Conservation (phyloP, 1,139 yeast species). For the Fermentozyma sake region DNA sequence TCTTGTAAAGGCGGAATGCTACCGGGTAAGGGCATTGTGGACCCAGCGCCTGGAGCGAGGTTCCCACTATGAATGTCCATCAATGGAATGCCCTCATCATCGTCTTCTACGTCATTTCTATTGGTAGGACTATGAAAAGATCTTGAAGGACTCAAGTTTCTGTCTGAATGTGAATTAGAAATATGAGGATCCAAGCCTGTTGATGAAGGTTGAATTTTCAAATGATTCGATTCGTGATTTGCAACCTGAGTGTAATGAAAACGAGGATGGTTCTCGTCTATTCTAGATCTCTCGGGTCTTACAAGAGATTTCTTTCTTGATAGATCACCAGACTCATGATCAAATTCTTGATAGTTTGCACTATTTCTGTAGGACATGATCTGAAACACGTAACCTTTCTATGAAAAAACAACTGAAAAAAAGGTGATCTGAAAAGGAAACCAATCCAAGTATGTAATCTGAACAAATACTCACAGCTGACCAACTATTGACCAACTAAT, state of each 20-base stretch:
- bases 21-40: too few relatives aligned
- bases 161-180: slow-evolving; percentile 2
- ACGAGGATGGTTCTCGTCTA: slow-evolving; percentile 66
- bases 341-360: slow-evolving; percentile 36
- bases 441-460: too few relatives aligned
- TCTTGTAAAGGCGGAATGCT: too few relatives aligned
- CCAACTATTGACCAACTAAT: too few relatives aligned
- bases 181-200: slow-evolving; percentile 67
- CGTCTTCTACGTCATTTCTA: slow-evolving; percentile 14
- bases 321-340: slow-evolving; percentile 46
- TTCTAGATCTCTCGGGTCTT: slow-evolving; percentile 73
- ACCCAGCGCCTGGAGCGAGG: too few relatives aligned
- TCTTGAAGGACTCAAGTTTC: slow-evolving; percentile 1
- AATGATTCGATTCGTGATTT: slow-evolving; percentile 59
- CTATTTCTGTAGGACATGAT: slow-evolving; percentile 16
- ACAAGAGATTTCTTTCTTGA: slow-evolving; percentile 65
- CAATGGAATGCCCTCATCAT: slow-evolving; percentile 43
- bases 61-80: slow-evolving; percentile 30
- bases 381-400: too few relatives aligned
- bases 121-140: slow-evolving; percentile 4
- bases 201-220: slow-evolving; percentile 63
- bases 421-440: too few relatives aligned
- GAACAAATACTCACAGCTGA: too few relatives aligned
- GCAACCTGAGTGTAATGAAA: slow-evolving; percentile 82
- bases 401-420: too few relatives aligned